Conservation (phyloP, 306 rosid species). For the Cucurbita argyrosperma region DNA sequence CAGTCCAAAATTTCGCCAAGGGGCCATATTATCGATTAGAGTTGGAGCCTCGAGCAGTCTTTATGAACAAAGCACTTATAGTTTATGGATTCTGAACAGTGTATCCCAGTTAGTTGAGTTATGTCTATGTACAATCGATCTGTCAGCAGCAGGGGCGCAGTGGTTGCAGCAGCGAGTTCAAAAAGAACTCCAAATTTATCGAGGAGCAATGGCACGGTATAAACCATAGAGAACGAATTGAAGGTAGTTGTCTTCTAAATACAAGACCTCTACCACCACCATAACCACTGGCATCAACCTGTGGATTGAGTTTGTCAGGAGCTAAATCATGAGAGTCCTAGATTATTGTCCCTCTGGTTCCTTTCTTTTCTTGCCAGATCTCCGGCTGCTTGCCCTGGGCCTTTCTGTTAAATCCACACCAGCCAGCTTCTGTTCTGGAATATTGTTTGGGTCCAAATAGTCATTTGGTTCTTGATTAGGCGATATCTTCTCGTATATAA, state of each 20-base stretch:
- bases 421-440: constrained; percentile 30
- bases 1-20: constrained; percentile 48
- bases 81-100: constrained; percentile 42
- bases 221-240: not conserved
- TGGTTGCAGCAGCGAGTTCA: constrained; percentile 12
- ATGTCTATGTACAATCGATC: constrained; percentile 71
- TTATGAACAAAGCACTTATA: constrained; percentile 10
- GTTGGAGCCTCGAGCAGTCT: constrained; percentile 20
- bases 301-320: constrained; percentile 9
- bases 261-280: constrained; percentile 9
- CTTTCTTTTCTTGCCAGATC: constrained; percentile 72
- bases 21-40: constrained; percentile 23
- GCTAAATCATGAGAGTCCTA: constrained; percentile 7
- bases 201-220: not conserved
- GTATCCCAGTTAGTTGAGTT: constrained; percentile 70
- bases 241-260: constrained; percentile 15
- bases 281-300: constrained; percentile 14
- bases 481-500: constrained; percentile 52
- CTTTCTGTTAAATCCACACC: constrained; percentile 48
- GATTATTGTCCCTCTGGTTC: constrained; percentile 60
- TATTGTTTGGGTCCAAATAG: constrained; percentile 35
- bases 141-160: constrained; percentile 26
- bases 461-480: constrained; percentile 38
- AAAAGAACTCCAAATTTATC: not conserved
- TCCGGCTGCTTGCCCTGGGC: constrained; percentile 57